Base-by-base conservation (phyloP, 2,329 filamentous ascomycete species). In the Exophiala alcalophila region DNA sequence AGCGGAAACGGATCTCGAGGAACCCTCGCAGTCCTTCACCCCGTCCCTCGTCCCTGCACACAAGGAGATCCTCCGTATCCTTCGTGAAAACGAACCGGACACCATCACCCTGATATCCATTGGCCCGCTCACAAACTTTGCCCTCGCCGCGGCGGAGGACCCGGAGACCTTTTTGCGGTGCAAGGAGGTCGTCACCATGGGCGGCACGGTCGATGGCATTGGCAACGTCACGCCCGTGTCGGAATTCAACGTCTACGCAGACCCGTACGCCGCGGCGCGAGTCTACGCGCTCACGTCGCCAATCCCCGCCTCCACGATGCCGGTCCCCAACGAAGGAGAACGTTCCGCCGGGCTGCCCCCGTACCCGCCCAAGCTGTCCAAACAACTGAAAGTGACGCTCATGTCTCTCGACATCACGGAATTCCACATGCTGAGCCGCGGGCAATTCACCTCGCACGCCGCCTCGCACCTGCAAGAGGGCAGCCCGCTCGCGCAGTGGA, bases 241-340 rank as follows among this genome's bases (percentile, higher is more conserved):
- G 50, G 92, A 98, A 64, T 98, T 98, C 77, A 98, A 98, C 71
- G 85, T 84, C 44, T 94, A 88, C 60, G 90, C 92, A 44, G 94
- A 98, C 62, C 74, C 85, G 14, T 76, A 86, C 27, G 85, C 86
- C 19, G 79, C 85, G 0, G 86, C 86, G 8, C 76, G 85, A 10
- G 77, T 92, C 12, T 90, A 83, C 59, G 84, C 86, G 5, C 70
- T 92, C 50, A 89, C 86, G 0, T 88, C 84, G 1, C 77, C 74
- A 4, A 80, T 70, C 23, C 92, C 92, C 1, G 66, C 74, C 9
- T 84, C 82, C 2, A 96, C 89, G 3, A 86, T 96, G 76, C 89
- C 92, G 1, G 80, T 82, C 0, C 67, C 81, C 9, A 59, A 57
- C 0, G 52, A 59, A 33, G 53, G 58, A 30, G 41, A 40, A 19